Percentiles rank a stretch among this genome's conserved stretches.
phyloP scores from a whole-genome alignment of 352 stramenopile species.

The Pythium apleroticum region DNA sequence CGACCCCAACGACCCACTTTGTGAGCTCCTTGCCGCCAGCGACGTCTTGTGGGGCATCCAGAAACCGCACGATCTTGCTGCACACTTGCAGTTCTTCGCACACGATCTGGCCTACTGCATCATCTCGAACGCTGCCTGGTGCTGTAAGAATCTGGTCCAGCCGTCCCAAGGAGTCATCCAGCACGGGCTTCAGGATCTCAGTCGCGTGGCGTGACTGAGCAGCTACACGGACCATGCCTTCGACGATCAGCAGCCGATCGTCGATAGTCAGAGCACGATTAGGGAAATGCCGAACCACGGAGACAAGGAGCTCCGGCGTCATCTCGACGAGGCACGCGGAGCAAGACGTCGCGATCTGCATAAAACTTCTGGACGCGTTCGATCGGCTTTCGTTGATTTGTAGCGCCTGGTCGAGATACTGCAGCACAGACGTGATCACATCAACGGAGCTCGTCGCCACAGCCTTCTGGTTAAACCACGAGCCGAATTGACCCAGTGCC shows the following conservation, averaged over 20 bases:
- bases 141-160: slow-evolving; percentile 45
- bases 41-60: slow-evolving; percentile 55
- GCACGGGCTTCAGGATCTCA: slow-evolving; percentile 46
- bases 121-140: slow-evolving; percentile 3
- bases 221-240: slow-evolving; percentile 59
- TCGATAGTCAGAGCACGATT: slow-evolving; percentile 38
- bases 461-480: slow-evolving; percentile 54
- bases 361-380: slow-evolving; percentile 68
- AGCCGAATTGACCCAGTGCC: slow-evolving; percentile 55
- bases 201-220: slow-evolving; percentile 47
- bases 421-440: slow-evolving; percentile 41
- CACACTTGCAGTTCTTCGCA: slow-evolving; percentile 67
- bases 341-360: slow-evolving; percentile 64
- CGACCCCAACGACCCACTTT: slow-evolving; percentile 41
- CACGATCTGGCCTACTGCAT: slow-evolving; percentile 22
- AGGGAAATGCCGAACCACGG: slow-evolving; percentile 49
- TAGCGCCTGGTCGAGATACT: slow-evolving; percentile 58
- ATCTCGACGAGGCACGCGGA: slow-evolving; percentile 46
- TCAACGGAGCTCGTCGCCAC: slow-evolving; percentile 36
- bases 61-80: slow-evolving; percentile 63
- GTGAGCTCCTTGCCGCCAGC: slow-evolving; percentile 52
- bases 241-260: slow-evolving; percentile 62
- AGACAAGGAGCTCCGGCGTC: slow-evolving; percentile 40
- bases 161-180: slow-evolving; percentile 47
- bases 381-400: slow-evolving; percentile 32